Conservation (phyloP, 805 yeast genomes). For the Tetrapisispora fleetii region DNA sequence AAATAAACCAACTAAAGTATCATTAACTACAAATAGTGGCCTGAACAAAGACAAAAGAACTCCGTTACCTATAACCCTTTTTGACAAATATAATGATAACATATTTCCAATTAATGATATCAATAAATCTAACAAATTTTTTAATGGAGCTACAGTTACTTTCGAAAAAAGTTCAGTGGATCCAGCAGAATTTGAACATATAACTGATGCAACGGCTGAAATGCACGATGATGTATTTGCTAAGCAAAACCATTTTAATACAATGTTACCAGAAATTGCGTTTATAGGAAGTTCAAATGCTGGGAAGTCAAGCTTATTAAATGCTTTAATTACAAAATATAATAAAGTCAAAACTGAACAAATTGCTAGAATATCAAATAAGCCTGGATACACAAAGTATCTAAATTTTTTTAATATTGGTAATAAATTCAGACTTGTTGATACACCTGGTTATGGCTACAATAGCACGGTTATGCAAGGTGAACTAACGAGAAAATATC, state of each 20-base stretch:
- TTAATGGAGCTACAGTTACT: conserved; percentile 36
- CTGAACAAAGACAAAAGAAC: neutral
- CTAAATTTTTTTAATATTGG: conserved; percentile 66
- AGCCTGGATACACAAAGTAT: conserved; percentile 50
- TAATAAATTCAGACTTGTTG: conserved; percentile 55
- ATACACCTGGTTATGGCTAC: conserved; percentile 86
- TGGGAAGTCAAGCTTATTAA: conserved; percentile 74
- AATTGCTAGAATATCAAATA: conserved; percentile 45
- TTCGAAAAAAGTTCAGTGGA: conserved; percentile 45
- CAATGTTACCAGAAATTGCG: conserved; percentile 53
- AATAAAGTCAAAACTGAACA: conserved; percentile 22
- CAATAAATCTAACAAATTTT: conserved; percentile 31
- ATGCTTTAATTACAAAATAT: conserved; percentile 42
- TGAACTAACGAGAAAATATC: conserved; percentile 50
- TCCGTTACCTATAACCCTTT: neutral
- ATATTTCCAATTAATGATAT: conserved; percentile 7
- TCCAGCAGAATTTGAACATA: neutral
- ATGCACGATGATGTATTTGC: too few relatives aligned
- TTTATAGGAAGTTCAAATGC: conserved; percentile 77
- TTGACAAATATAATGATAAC: neutral
- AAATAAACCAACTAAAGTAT: neutral
- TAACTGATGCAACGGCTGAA: neutral
- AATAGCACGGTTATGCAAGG: conserved; percentile 64
- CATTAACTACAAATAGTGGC: neutral
- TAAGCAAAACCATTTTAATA: neutral